Conservation (phyloP, 495 filamentous ascomycete species). For the Talaromyces adpressus region DNA sequence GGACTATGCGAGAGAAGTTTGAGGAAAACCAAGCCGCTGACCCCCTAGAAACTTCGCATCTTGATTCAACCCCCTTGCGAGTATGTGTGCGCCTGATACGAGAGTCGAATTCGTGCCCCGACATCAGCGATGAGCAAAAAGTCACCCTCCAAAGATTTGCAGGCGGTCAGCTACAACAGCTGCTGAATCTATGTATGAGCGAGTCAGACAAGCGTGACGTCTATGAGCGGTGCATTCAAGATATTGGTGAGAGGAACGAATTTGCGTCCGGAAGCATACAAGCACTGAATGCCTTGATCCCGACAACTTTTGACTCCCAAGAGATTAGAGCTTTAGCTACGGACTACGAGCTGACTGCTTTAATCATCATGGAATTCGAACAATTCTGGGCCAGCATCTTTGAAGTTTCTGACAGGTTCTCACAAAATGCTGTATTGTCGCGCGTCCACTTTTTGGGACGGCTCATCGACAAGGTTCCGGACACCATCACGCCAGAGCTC, state of each 20-base stretch:
- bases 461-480: constrained; percentile 52
- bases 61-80: constrained; percentile 32
- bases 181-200: constrained; percentile 45
- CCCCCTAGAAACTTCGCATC: constrained; percentile 14
- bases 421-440: constrained; percentile 32
- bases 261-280: constrained; percentile 65
- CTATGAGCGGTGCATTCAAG: constrained; percentile 49
- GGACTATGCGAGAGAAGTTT: constrained; percentile 27
- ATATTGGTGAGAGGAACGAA: constrained; percentile 48
- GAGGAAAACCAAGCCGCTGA: constrained; percentile 14
- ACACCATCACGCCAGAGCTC: constrained; percentile 53
- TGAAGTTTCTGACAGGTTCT: constrained; percentile 28
- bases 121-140: constrained; percentile 33
- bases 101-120: constrained; percentile 43
- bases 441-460: constrained; percentile 51
- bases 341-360: constrained; percentile 44
- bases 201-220: constrained; percentile 43
- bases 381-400: constrained; percentile 35
- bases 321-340: constrained; percentile 45
- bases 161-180: constrained; percentile 39
- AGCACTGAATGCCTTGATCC: constrained; percentile 54
- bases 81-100: constrained; percentile 63
- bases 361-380: constrained; percentile 45
- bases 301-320: constrained; percentile 29
- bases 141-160: constrained; percentile 52